Base-by-base conservation (phyloP, 139 green algal species). In the Raphidocelis subcapitata region DNA sequence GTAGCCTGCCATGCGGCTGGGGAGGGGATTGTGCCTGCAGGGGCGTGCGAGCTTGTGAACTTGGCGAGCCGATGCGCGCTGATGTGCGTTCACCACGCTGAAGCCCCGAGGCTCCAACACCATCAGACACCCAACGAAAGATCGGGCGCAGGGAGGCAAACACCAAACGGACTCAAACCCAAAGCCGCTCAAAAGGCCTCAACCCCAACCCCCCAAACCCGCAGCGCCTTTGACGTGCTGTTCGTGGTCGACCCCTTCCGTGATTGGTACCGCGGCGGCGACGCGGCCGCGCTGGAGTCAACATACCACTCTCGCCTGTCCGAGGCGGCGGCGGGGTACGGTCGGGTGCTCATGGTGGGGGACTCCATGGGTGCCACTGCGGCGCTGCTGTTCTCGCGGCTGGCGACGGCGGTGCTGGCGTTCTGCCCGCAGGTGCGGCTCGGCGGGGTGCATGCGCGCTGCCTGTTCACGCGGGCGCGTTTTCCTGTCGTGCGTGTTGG, bases 321-420 rank as follows among this genome's bases (percentile, higher is more conserved):
- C 41, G 32, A 56, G n/a, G 80, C 82, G 26, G 79, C 76, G 14
- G 52, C 37, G 24, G 66, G 54, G 1, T 98, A 98, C 79, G 47
- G 70, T 31, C 72, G 80, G 2, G 86, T 97, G 35, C 31, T 98
- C 44, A 85, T 97, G 75, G 75, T 98, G 29, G 94, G 94, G 0
- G 94, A 98, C 84, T 91, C 76, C 44, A 98, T 98, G 94, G 94
- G 94, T 2, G 94, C 90, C 21, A 91, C 86, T 1, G 94, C 81
- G 0, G 77, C 87, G 24, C 84, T 98, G 65, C 67, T 97, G 44
- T 97, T 96, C 79, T 74, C 81, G 10, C 61, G 73, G 5, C 72
- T 92, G 49, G 94, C 94, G 32, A 94, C 86, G 0, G 37, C 47
- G 12, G 94, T 96, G 35, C 68, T 97, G 12, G 87, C 89, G 20